Base-by-base conservation (phyloP, 257 asterid genomes). In the Penstemon newberryi region DNA sequence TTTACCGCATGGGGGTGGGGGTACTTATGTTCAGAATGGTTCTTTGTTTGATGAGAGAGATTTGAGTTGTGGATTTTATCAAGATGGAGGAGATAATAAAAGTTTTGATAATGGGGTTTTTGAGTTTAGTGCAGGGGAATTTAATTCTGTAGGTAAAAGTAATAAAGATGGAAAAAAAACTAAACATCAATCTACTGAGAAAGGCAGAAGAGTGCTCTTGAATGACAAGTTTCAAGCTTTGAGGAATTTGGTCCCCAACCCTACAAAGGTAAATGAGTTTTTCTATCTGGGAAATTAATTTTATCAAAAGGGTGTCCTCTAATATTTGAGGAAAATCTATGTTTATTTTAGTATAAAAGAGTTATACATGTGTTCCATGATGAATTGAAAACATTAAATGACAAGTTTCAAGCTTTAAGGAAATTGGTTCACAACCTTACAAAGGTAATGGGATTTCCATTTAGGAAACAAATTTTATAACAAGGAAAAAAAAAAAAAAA, bases 101-200 rank as follows among this genome's bases (percentile, higher is more conserved):
- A 78, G 82, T 54, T 81, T 73, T 64, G 85, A 84, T n/a, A 82
- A 79, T 67, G 93, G 93, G 42, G 85, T 85, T 36, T 87, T 87
- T 50, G 95, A 87, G 75, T 91, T 94, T 37, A 56, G 81, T 12
- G 75, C 86, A 0, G 83, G 82, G 0, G 91, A 87, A 33, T 80
- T 91, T 76, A 82, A 82, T 62, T 76, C 82, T 52, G 50, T 82
- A 6, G 89, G 74, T 4, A 85, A 85, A 51, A 84, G 18, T 15
- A 15, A 74, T 25, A 78, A 84, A 47, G 86, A 82, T 52, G 92
- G 90, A 0, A 94, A 86, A 63, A 87, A 76, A 19, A 75, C 81
- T 6, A 89, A 94, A 72, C 96, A 88, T 69, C 87, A 70, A 51
- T 71, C 92, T 25, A 90, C 99, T 18, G 99, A 94, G 77, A 91